Base-by-base conservation (phyloP, 306 rosid genomes). In the Cyamopsis tetragonoloba region DNA sequence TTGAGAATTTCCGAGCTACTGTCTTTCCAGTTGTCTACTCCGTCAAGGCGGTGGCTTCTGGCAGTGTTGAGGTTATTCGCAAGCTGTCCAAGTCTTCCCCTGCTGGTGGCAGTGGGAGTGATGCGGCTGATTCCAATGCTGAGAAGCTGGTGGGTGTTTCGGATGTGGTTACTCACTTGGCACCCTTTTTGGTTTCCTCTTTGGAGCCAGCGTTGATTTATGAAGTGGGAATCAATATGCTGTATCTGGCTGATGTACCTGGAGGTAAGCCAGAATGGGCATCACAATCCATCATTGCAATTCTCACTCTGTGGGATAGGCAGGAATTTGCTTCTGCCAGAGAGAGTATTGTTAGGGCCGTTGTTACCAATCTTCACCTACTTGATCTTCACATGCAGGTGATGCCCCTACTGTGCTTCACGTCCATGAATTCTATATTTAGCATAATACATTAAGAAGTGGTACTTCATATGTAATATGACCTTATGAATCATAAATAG, bases 211-310 rank as follows among this genome's bases (percentile, higher is more conserved):
- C 99, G 3, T 80, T 95, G 88, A 90, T 90, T 66, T 95, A 78
- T 31, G 99, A 95, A 50, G 99, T 95, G 22, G 99, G 92, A 68
- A 95, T 95, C 43, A 91, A 95, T 56, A 85, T 90, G 97, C 46
- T 95, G 83, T 90, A 95, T 74, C 80, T 95, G 72, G 99, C 99
- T 67, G 99, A 95, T 81, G 99, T 95, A 48, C 92, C 97, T 73
- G 99, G 99, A 41, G 97, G 99, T 72, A 95, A 95, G 71, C 86
- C 96, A 4, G 99, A 95, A 71, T 95, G 99, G 99, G 99, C 99
- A 41, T 95, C 99, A 0, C 96, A 86, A 42, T 90, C 99, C 0
- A 88, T 85, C 48, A 90, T 95, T 15, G 97, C 99, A 1, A 85
- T 95, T 79, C 95, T 95, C 71, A 90, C 97, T 1, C 80, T 95